These are phyloP conservation scores for Lactifluus subvellereus DNA, from an alignment of 768 basidiomycete species.

Conservation along the genomic window DNA sequence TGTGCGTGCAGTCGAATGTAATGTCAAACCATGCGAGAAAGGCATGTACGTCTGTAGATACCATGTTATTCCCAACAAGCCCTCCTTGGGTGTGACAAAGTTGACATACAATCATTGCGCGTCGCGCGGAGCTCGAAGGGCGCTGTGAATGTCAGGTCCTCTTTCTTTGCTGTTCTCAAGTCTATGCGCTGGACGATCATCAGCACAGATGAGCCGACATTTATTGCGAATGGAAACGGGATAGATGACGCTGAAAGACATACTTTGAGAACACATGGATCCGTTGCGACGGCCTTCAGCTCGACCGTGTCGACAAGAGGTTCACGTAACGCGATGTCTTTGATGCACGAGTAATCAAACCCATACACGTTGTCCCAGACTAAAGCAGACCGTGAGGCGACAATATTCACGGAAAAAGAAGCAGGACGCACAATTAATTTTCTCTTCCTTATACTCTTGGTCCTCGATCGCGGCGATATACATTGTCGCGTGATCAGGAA, in stretches of 20 bases:
- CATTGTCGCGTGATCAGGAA: constrained; percentile 90
- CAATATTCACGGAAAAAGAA: background rate
- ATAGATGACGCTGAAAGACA: constrained; percentile 15
- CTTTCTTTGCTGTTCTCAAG: constrained; percentile 86
- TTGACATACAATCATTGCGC: constrained; percentile 79
- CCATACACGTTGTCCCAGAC: constrained; percentile 99
- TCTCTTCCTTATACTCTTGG: constrained; percentile 99
- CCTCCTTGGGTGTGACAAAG: background rate
- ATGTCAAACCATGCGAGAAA: constrained; percentile 99
- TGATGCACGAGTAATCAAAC: constrained; percentile 99
- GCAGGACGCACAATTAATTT: constrained; percentile 88
- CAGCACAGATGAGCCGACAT: background rate
- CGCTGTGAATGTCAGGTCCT: constrained; percentile 82
- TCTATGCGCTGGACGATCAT: constrained; percentile 64
- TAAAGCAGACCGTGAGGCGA: constrained; percentile 31
- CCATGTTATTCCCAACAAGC: constrained; percentile 6
- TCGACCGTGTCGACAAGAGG: constrained; percentile 99
- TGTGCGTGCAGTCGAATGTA: constrained; percentile 92
- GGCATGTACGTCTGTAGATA: constrained; percentile 76
- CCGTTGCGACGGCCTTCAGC: constrained; percentile 88
- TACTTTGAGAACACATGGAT: constrained; percentile 87
- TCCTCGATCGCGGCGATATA: constrained; percentile 98
- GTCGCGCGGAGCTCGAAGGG: constrained; percentile 78
- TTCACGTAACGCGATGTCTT: constrained; percentile 94
- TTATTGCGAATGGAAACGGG: background rate